Base-by-base conservation (phyloP, 306 rosid genomes). In the Castanopsis chinensis region DNA sequence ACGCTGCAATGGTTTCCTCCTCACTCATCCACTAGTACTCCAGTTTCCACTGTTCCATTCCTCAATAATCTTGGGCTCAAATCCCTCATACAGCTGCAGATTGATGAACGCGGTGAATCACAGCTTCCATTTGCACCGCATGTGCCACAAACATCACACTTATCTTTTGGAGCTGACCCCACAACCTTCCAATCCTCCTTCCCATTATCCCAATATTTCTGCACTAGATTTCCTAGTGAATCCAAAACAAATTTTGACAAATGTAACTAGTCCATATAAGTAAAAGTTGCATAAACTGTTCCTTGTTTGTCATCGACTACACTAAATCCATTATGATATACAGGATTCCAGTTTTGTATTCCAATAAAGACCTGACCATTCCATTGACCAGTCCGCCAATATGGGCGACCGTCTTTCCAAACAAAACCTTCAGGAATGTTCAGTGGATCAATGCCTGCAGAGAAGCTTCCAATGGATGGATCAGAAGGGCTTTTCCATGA, bases 71-170 rank as follows among this genome's bases (percentile, higher is more conserved):
- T 79, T 35, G 4, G 41, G 87, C 15, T 53, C 76, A 73, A 82
- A 89, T 28, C 91, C 97, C 18, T 70, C 61, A 88, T 75, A 70
- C 92, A 91, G 12, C 79, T 75, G 23, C 97, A 89, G 17, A 76
- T 13, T 2, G 94, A 87, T 14, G 78, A 6, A 0, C 0, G 69
- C 18, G 71, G 23, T 0, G 3, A 3, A 76, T 74, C 76, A 75
- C 91, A 90, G 11, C 64, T 84, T 53, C 91, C 81, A 76, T 55
- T 80, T 9, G 76, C 32, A 20, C 93, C 97, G 77, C 97, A 91
- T 0, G 19, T 9, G 4, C 86, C 41, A 35, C 6, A 35, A 35
- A 35, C 41, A 35, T 35, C 41, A 35, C 41, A 35, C 41, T 35
- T 5, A 35, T 3, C 41, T 35, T 35, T 35, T 35, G 41, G 41